phyloP scores from a whole-genome alignment of 176 grass and related monocot species.

The Rhynchospora tenuis region DNA sequence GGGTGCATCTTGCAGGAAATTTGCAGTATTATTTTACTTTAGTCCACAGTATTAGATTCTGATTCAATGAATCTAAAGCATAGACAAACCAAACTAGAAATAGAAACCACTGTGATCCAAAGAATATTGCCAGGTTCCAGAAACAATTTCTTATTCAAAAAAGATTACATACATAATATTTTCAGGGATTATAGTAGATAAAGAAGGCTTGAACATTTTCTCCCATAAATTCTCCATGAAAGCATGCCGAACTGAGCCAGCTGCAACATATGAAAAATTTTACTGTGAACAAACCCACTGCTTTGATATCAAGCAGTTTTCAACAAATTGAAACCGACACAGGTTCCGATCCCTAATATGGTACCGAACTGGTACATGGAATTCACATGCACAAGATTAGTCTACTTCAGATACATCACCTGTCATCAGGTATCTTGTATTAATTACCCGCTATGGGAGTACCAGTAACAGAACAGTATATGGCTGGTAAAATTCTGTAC shows the following conservation, averaged over 20 bases:
- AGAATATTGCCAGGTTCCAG: not conserved
- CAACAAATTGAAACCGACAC: not conserved
- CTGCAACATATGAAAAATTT: constrained; percentile 7
- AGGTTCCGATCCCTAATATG: not conserved
- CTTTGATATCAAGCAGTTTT: not conserved
- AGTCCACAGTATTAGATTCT: not conserved
- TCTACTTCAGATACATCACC: not conserved
- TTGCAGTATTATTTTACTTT: not conserved
- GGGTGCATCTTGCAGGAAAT: not conserved
- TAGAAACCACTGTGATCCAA: not conserved
- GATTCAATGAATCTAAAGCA: too few relatives aligned
- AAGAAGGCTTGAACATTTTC: constrained; percentile 74
- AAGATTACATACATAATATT: constrained; percentile 38
- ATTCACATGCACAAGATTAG: not conserved
- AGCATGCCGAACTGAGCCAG: constrained; percentile 43
- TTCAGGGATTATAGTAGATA: constrained; percentile 80
- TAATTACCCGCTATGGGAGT: not conserved
- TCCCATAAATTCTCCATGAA: constrained; percentile 84
- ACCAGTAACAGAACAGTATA: not conserved
- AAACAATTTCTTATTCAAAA: not conserved
- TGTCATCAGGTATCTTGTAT: not conserved
- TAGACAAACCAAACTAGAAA: not conserved
- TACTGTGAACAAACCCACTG: not conserved
- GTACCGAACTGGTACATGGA: not conserved
- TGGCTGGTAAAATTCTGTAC: not conserved